Conservation (phyloP, 2,329 filamentous ascomycete genomes). For the Cryphonectria carpinicola region DNA sequence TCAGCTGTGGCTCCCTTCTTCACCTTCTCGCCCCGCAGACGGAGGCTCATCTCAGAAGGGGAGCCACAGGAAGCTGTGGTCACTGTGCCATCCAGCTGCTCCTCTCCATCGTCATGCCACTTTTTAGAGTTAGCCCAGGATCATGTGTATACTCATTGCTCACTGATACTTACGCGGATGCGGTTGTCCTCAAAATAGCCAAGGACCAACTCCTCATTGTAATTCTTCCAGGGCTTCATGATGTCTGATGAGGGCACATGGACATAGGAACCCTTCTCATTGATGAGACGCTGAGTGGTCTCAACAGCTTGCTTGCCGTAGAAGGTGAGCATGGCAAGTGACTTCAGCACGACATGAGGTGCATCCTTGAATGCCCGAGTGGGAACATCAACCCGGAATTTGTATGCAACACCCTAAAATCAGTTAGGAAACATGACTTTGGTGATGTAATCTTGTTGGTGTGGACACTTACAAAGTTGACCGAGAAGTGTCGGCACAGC, state of each 20-base stretch:
- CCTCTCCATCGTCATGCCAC: constrained; percentile 71
- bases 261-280: constrained; percentile 13
- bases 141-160: background rate
- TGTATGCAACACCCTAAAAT: constrained; percentile 64
- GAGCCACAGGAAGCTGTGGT: constrained; percentile 64
- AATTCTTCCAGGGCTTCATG: constrained; percentile 43
- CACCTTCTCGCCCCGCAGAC: constrained; percentile 22
- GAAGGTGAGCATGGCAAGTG: constrained; percentile 52
- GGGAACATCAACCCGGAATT: constrained; percentile 58
- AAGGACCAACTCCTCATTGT: constrained; percentile 67
- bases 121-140: constrained; percentile 34
- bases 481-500: constrained; percentile 55
- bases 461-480: constrained; percentile 51
- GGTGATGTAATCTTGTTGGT: background rate
- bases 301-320: constrained; percentile 50
- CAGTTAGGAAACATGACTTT: constrained; percentile 32
- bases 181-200: constrained; percentile 64
- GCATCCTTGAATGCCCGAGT: constrained; percentile 52
- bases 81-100: constrained; percentile 63
- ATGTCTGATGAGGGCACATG: constrained; percentile 25
- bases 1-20: too few relatives aligned
- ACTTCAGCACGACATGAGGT: constrained; percentile 51
- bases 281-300: constrained; percentile 31
- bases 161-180: constrained; percentile 52
- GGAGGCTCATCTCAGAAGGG: constrained; percentile 56